Percentiles rank a stretch among this genome's conserved stretches.
Evolutionary conservation across 495 filamentous ascomycete genomes (phyloP).

Genomic region (Mycothermus thermophilus): DNA sequence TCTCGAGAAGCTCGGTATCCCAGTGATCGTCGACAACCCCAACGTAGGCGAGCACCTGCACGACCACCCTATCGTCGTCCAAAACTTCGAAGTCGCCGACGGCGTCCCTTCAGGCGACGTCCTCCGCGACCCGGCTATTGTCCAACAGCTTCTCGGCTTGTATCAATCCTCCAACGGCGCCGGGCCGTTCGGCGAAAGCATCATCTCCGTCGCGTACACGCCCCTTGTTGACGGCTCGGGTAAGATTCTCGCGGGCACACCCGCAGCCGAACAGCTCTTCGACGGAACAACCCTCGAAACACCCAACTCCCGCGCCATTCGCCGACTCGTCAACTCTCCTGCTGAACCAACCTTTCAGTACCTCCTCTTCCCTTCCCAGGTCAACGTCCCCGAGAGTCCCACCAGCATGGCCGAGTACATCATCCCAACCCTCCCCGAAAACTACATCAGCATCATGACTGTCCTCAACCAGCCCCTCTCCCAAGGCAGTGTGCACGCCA

Average conservation of each 20-base stretch:
- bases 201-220: conserved; percentile 29
- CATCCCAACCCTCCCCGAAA: conserved; percentile 18
- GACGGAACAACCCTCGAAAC: conserved; percentile 9
- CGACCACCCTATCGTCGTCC: conserved; percentile 30
- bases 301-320: conserved; percentile 6
- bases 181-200: conserved; percentile 27
- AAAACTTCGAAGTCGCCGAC: conserved; percentile 31
- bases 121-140: conserved; percentile 25
- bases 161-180: conserved; percentile 18
- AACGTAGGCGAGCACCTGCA: conserved; percentile 60
- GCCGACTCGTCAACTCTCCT: conserved; percentile 17
- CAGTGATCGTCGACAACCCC: conserved; percentile 55
- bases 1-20: conserved; percentile 49
- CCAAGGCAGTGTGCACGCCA: conserved; percentile 44
- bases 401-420: conserved; percentile 24
- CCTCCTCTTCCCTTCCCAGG: conserved; percentile 25
- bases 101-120: conserved; percentile 28
- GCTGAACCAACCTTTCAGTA: conserved; percentile 24
- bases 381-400: conserved; percentile 19
- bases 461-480: conserved; percentile 39
- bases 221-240: conserved; percentile 28
- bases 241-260: conserved; percentile 12
- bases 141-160: conserved; percentile 23
- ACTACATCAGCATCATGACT: conserved; percentile 27
- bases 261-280: conserved; percentile 19